Percentiles rank a stretch among this genome's conserved stretches.
phyloP scores from a whole-genome alignment of 345 rosid species.

The Psidium friedrichsthalianum region DNA sequence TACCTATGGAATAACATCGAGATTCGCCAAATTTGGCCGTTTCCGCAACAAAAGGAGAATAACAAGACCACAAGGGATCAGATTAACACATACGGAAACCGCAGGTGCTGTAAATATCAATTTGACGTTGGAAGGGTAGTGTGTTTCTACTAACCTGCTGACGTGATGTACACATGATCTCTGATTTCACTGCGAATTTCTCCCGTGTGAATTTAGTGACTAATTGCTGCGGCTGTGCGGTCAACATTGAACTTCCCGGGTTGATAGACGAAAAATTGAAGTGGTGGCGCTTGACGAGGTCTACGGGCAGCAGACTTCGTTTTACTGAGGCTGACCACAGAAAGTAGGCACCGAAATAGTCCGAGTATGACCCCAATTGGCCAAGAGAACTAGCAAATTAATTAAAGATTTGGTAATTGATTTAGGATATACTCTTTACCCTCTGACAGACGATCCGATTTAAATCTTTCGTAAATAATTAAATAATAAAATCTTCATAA shows the following conservation, averaged over 20 bases:
- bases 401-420: background rate
- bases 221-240: background rate
- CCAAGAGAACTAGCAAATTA: background rate
- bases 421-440: background rate
- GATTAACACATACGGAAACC: background rate
- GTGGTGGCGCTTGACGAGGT: background rate
- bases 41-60: background rate
- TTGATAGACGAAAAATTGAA: background rate
- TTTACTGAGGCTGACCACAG: background rate
- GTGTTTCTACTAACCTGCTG: background rate
- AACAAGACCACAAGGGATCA: background rate
- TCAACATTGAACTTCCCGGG: background rate
- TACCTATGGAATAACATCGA: background rate
- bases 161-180: background rate
- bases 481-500: background rate
- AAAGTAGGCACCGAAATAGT: background rate
- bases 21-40: too few species aligned
- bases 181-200: background rate
- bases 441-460: background rate
- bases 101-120: background rate
- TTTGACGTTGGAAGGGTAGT: background rate
- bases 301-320: background rate
- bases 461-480: background rate
- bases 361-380: background rate
- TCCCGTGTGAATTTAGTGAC: background rate